Conservation (phyloP, 1,284 basidiomycete species). For the Kwoniella shivajii region DNA sequence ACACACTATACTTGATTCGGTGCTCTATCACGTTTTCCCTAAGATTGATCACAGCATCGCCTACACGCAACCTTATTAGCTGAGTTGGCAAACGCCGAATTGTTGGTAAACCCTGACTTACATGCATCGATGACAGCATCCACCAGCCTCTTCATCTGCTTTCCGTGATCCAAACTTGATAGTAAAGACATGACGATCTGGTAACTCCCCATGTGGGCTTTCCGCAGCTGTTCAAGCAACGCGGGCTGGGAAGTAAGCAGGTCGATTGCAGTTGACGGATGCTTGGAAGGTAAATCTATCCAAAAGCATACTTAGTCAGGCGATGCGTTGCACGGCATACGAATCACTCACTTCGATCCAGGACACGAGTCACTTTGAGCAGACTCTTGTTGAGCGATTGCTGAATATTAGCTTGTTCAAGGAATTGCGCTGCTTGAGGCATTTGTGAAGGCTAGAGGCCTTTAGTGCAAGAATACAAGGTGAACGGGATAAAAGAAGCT, state of each 20-base stretch:
- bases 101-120: slow-evolving; percentile 52
- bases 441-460: slow-evolving; percentile 30
- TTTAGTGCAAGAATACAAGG: too few species aligned
- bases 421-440: slow-evolving; percentile 48
- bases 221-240: slow-evolving; percentile 80
- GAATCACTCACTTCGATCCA: slow-evolving; percentile 60
- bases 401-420: slow-evolving; percentile 72
- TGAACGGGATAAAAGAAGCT: slow-evolving; percentile 10
- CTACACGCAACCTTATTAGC: slow-evolving; percentile 52
- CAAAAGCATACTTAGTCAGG: not conserved
- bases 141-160: slow-evolving; percentile 77
- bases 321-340: too few species aligned
- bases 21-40: slow-evolving; percentile 83
- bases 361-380: slow-evolving; percentile 76
- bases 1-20: slow-evolving; percentile 80
- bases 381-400: slow-evolving; percentile 81
- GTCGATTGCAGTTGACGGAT: slow-evolving; percentile 70
- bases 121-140: slow-evolving; percentile 87
- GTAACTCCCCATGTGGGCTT: slow-evolving; percentile 86
- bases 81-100: too few species aligned
- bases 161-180: slow-evolving; percentile 82
- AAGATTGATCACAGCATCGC: slow-evolving; percentile 84
- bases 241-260: slow-evolving; percentile 76
- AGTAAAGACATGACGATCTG: slow-evolving; percentile 84
- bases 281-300: slow-evolving; percentile 51